phyloP scores from a whole-genome alignment of 805 yeast genomes.

The Hanseniaspora hatyaiensis region DNA sequence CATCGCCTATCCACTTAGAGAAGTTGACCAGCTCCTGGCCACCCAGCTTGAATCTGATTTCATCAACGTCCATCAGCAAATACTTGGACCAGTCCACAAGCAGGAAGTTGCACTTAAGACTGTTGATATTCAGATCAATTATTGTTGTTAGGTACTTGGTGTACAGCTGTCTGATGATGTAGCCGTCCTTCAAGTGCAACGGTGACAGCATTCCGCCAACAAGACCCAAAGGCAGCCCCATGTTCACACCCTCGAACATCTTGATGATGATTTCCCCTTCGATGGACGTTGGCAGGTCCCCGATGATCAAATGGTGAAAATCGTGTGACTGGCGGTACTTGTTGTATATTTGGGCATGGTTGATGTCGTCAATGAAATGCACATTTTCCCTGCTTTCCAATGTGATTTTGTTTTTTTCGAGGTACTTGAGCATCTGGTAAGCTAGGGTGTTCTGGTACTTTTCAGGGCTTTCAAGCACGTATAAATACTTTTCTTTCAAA shows the following conservation, averaged over 20 bases:
- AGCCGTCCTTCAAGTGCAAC: constrained; percentile 54
- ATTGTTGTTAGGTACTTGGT: constrained; percentile 26
- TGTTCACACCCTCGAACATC: constrained; percentile 80
- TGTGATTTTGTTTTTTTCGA: constrained; percentile 74
- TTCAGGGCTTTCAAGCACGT: constrained; percentile 44
- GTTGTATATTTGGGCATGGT: constrained; percentile 83
- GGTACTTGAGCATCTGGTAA: constrained; percentile 66
- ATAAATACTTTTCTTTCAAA: constrained; percentile 49
- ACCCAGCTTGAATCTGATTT: constrained; percentile 58
- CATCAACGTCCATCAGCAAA: constrained; percentile 59
- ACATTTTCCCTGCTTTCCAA: constrained; percentile 91
- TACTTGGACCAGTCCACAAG: constrained; percentile 85
- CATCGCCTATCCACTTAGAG: constrained; percentile 41
- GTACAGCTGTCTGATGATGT: constrained; percentile 59
- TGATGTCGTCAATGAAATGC: constrained; percentile 75
- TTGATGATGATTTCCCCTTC: constrained; percentile 97
- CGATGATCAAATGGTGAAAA: constrained; percentile 74
- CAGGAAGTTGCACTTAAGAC: constrained; percentile 59
- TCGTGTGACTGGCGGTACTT: constrained; percentile 95
- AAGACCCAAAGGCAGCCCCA: constrained; percentile 92
- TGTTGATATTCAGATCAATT: constrained; percentile 64
- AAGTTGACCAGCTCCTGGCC: constrained; percentile 5
- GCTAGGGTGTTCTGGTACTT: constrained; percentile 50
- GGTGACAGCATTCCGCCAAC: constrained; percentile 87
- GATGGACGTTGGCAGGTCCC: constrained; percentile 77